Evolutionary conservation across 2,329 filamentous ascomycete genomes (phyloP).

Genomic region (Salinomyces thailandicus): DNA sequence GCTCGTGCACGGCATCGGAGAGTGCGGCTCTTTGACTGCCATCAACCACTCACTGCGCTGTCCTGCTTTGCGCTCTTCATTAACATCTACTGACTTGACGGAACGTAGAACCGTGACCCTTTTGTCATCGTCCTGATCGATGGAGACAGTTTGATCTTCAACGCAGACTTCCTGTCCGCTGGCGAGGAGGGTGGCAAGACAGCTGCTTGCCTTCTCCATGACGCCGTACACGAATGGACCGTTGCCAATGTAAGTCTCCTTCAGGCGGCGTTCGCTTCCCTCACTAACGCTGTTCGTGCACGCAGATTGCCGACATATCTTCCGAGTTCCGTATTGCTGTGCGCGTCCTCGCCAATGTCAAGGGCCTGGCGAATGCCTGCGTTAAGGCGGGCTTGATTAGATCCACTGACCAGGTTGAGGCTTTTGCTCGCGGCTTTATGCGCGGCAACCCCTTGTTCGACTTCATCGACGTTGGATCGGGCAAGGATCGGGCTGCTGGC

Average conservation of each 20-base stretch:
- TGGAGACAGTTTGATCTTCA: slow-evolving; percentile 47
- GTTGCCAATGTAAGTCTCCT: too few relatives aligned
- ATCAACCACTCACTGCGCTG: slow-evolving; percentile 18
- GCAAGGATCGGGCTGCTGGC: slow-evolving; percentile 48
- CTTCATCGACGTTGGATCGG: slow-evolving; percentile 49
- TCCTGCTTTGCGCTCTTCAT: neutral
- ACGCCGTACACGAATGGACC: slow-evolving; percentile 36
- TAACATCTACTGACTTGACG: neutral
- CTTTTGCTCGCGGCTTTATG: slow-evolving; percentile 49
- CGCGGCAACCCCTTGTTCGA: slow-evolving; percentile 48
- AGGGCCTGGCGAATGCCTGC: slow-evolving; percentile 34
- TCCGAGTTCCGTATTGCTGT: slow-evolving; percentile 38
- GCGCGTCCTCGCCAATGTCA: slow-evolving; percentile 37
- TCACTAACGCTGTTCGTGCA: too few relatives aligned
- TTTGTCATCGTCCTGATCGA: slow-evolving; percentile 53
- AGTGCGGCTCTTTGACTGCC: neutral
- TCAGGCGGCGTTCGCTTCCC: too few relatives aligned
- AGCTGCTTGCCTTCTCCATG: slow-evolving; percentile 44
- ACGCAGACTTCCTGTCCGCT: slow-evolving; percentile 16
- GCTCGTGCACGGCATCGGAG: neutral
- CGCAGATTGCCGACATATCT: slow-evolving; percentile 14
- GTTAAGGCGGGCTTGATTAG: slow-evolving; percentile 38
- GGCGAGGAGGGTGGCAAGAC: slow-evolving; percentile 44
- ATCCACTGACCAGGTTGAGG: slow-evolving; percentile 42
- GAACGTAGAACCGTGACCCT: slow-evolving; percentile 38